These are phyloP conservation scores for Urtica urens DNA, from an alignment of 306 rosid species.

Conservation along the genomic window DNA sequence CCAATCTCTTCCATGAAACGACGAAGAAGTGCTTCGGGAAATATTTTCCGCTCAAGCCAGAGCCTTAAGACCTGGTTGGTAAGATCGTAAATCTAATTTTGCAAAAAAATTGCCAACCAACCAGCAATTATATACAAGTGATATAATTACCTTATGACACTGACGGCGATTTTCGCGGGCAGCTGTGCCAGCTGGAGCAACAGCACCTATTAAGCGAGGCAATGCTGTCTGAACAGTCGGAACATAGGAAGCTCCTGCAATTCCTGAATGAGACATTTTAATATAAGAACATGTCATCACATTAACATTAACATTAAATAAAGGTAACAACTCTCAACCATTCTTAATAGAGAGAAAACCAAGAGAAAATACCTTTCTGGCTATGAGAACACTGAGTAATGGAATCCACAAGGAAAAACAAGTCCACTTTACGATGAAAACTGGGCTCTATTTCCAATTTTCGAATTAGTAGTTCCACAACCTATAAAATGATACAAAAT, in stretches of 20 bases:
- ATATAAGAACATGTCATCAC: slow-evolving; percentile 1
- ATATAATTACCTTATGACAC: slow-evolving; percentile 80
- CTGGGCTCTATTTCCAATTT: slow-evolving; percentile 85
- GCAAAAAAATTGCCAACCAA: neutral
- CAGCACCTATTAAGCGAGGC: slow-evolving; percentile 96
- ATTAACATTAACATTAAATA: neutral
- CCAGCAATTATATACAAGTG: neutral
- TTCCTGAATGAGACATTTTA: slow-evolving; percentile 39
- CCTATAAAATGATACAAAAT: slow-evolving; percentile 39
- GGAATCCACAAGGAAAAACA: slow-evolving; percentile 97
- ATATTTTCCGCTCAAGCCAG: slow-evolving; percentile 96
- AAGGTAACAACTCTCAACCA: neutral
- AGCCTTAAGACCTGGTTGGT: slow-evolving; percentile 75
- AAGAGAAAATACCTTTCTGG: slow-evolving; percentile 55
- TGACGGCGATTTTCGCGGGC: slow-evolving; percentile 99
- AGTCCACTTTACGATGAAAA: slow-evolving; percentile 87
- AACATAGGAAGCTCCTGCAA: slow-evolving; percentile 93
- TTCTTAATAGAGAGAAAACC: slow-evolving; percentile 3
- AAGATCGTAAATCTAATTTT: slow-evolving; percentile 2
- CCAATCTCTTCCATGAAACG: slow-evolving; percentile 87
- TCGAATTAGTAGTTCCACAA: slow-evolving; percentile 91
- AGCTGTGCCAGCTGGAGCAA: slow-evolving; percentile 84
- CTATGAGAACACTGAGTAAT: slow-evolving; percentile 90
- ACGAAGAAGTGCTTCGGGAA: slow-evolving; percentile 78
- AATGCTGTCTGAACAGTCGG: slow-evolving; percentile 93